These are phyloP conservation scores for Metschnikowia chrysomelidarum DNA, from an alignment of 805 yeast genomes.

Conservation along the genomic window DNA sequence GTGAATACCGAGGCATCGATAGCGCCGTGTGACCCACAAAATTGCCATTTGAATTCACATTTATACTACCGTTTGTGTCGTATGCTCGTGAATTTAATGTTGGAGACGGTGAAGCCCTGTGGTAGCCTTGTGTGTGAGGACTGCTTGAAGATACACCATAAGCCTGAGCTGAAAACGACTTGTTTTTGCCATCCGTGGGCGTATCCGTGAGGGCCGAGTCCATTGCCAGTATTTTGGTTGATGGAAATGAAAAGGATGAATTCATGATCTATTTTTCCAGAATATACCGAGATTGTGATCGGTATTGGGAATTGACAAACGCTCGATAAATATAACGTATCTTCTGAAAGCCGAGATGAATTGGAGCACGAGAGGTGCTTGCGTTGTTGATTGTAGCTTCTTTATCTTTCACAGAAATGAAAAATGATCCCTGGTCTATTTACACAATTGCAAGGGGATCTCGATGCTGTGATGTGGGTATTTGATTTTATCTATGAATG, in stretches of 20 bases:
- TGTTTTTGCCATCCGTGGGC: conserved; percentile 5
- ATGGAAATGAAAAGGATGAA: conserved; percentile 7
- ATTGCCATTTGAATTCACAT: no score
- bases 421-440: no score
- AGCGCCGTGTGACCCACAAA: conserved; percentile 14
- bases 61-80: conserved; percentile 6
- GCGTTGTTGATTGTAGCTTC: no score
- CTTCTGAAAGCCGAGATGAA: no score
- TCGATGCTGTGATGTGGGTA: background rate
- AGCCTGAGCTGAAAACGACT: conserved; percentile 12
- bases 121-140: conserved; percentile 5
- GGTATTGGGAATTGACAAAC: background rate
- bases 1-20: conserved; percentile 9
- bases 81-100: conserved; percentile 11
- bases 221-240: conserved; percentile 5
- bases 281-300: background rate
- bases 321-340: no score
- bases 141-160: conserved; percentile 8
- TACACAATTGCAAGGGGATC: no score
- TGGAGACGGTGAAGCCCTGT: conserved; percentile 13
- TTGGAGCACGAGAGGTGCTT: no score
- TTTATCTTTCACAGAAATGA: no score
- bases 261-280: conserved; percentile 7
- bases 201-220: conserved; percentile 6
- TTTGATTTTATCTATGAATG: background rate